phyloP scores from a whole-genome alignment of 345 rosid species.

The Citrus reticulata region DNA sequence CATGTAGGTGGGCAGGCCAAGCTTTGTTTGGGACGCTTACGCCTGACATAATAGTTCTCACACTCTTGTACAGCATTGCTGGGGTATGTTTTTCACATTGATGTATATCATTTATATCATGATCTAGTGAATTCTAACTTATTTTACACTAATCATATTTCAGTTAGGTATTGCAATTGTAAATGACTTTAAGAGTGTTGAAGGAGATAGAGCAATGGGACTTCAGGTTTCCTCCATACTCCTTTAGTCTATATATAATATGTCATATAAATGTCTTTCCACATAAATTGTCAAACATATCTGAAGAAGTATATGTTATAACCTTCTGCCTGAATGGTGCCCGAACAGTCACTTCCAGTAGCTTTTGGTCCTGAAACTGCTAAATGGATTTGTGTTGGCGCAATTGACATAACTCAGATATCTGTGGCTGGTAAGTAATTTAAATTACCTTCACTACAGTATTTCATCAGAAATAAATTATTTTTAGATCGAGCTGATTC shows the following conservation, averaged over 20 bases:
- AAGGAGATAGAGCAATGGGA: slow-evolving; percentile 95
- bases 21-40: slow-evolving; percentile 96
- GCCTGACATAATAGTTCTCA: slow-evolving; percentile 84
- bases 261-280: slow-evolving; percentile 4
- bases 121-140: neutral
- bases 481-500: neutral
- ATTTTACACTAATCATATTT: slow-evolving; percentile 16
- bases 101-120: neutral
- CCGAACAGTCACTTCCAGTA: slow-evolving; percentile 86
- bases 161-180: slow-evolving; percentile 96
- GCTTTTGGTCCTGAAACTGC: slow-evolving; percentile 98
- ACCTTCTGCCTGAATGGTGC: slow-evolving; percentile 9
- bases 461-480: neutral
- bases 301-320: neutral
- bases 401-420: slow-evolving; percentile 87
- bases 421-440: slow-evolving; percentile 75
- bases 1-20: slow-evolving; percentile 98
- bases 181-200: slow-evolving; percentile 95
- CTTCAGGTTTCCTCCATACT: slow-evolving; percentile 53
- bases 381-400: slow-evolving; percentile 99
- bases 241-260: neutral
- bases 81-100: slow-evolving; percentile 56
- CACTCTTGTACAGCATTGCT: slow-evolving; percentile 93
- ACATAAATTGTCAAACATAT: neutral
- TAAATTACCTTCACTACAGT: neutral